Conservation (phyloP, 305 asterid species). For the Petunia hybrid region DNA sequence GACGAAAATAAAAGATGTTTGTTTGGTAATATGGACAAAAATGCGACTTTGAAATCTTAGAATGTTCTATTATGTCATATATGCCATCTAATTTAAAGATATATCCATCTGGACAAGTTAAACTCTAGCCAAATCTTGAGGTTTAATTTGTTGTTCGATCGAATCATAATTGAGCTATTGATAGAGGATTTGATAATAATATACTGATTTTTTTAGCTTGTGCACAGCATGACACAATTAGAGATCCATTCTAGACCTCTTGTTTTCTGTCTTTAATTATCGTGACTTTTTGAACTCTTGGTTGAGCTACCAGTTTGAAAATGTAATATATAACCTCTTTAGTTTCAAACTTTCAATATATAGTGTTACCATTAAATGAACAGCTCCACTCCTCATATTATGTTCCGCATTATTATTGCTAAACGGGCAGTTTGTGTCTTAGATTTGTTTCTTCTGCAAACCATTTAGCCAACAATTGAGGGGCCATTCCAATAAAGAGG, state of each 20-base stretch:
- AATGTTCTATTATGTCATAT: background rate
- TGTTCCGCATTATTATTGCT: conserved; percentile 30
- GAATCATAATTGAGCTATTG: conserved; percentile 3
- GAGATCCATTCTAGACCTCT: background rate
- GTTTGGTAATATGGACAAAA: background rate
- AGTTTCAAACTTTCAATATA: background rate
- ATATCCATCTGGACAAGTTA: background rate
- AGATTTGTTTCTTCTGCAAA: background rate
- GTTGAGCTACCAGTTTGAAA: background rate
- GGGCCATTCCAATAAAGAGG: conserved; percentile 9
- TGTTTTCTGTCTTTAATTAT: conserved; percentile 17
- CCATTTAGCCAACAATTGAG: conserved; percentile 7
- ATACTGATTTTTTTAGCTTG: background rate
- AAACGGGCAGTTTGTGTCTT: conserved; percentile 16
- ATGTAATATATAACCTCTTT: background rate
- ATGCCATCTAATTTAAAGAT: background rate
- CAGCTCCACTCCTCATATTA: conserved; percentile 10
- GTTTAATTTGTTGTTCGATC: conserved; percentile 16
- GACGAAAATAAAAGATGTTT: background rate
- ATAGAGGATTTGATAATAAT: background rate
- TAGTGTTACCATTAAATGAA: conserved; percentile 6
- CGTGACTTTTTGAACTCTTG: background rate
- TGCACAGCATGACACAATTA: background rate
- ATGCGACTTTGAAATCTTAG: background rate
- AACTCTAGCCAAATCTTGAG: conserved; percentile 2